Evolutionary conservation across 2,329 filamentous ascomycete genomes (phyloP), one percentile per base, ranked within the genome.

Genomic region (Cordyceps cicadae): DNA sequence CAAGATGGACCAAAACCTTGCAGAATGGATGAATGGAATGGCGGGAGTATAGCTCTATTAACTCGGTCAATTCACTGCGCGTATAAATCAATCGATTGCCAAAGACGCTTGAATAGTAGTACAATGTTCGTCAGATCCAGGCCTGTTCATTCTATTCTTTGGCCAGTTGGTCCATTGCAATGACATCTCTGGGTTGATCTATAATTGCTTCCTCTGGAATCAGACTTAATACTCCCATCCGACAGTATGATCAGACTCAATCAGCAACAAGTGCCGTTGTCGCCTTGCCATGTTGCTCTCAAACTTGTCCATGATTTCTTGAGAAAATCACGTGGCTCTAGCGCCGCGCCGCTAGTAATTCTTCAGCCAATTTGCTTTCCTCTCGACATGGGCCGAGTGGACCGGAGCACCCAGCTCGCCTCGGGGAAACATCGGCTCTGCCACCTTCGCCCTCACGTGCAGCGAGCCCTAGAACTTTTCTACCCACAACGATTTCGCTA

Each of bases 391-490:
- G 29, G 29, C 2, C 9, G 8, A 24, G 57, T 62, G 61, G 61
- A 51, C 59, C 50, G 49, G 8, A 3, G 5, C 29, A 5, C 29
- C 29, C 57, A 64, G 67, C 58, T 69, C 65, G 26, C 17, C 39
- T n/a, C 57, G 57, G 57, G n/a, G 37, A 54, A 72, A 67, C 60
- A 56, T 66, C 70, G 70, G 69, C 62, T 52, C 37, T 49, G 24
- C 61, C 62, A 49, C 58, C 64, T 66, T 66, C 54, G 67, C 50
- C 66, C 70, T 75, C 72, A 75, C 73, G 73, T 75, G 73, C 67
- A 66, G 64, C 67, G 66, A 74, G 74, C 75, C 75, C 75, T 76
- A 75, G 73, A 75, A 75, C 69, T 76, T 77, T 75, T 73, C 68
- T 70, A 73, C 74, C 74, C 75, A 76, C 75, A 76, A 71, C 70